Evolutionary conservation across 2,329 filamentous ascomycete genomes (phyloP), one percentile per base, ranked within the genome.

Genomic region (Coniochaeta pulveracea): DNA sequence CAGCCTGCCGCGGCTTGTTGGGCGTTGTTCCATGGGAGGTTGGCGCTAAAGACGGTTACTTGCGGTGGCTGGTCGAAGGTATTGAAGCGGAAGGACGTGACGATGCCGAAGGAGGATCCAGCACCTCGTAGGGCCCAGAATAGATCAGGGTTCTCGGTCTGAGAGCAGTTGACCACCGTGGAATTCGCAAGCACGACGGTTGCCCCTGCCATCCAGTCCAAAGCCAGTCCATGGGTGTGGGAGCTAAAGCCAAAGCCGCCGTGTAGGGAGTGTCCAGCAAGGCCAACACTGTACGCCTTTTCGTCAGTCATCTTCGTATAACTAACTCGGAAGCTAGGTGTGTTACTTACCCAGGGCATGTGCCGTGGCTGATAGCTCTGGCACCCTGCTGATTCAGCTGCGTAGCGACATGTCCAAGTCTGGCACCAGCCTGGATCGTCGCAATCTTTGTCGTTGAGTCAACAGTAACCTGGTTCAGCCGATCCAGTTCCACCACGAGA

Each of bases 381-480:
- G 37, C 43, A 0, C 54, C 57, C 27, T 61, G 49, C 10, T 48
- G 40, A 32, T 55, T 56, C n/a, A 66, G 42, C 31, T 57, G 46
- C 2, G 44, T 49, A 0, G 60, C 60, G 9, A 66, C 54, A 29
- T 64, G 58, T 1, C 68, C 69, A 1, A 73, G 51, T 10, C 67
- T 54, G 3, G 67, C 60, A 16, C 69, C 69, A 4, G 60, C 59
- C 34, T 67, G 58, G n/a, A 69, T 56, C n/a, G 52, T 58, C 1
- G 58, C 64, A 25, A 64, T 51, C 3, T 55, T 47, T 3, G 56
- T 63, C 6, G 40, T 40, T 8, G 45, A 37, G 40, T 68, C 55
- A 3, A 66, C 43, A 2, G 48, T 50, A 11, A 69, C 56, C 9
- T 51, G 47, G 38, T 60, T 56, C 43, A 69, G 56, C 18, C 54